Base-by-base conservation (phyloP, 2,329 filamentous ascomycete genomes). In the Botryotinia globosa region DNA sequence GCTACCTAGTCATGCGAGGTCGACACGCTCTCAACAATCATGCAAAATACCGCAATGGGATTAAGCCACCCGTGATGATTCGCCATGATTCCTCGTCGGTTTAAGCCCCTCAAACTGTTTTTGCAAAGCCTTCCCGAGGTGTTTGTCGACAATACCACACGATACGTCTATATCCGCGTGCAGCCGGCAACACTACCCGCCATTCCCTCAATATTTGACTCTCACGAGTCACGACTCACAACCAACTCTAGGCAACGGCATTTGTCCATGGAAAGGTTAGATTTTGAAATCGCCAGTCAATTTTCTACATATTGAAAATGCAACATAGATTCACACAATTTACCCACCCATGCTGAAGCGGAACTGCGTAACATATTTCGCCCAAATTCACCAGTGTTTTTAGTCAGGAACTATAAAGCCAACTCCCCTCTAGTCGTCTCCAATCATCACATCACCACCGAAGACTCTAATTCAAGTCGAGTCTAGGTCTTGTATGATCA, bases 301-400 rank as follows among this genome's bases (percentile, higher is more conserved):
- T 29, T 5, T 29, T 62, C 37, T 42, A 62, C 25, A 62, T 18
- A 8, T 44, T 25, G 42, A 63, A 34, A 45, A 45, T 32, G 39
- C 42, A 8, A 48, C 22, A n/a, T 65, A 32, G 63, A n/a, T 51
- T 66, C 25, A 39, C 32, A 20, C 7, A 56, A 18, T 18, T 18
- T 56, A 56, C 25, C 37, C 22, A n/a, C 25, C 22, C 62, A 66
- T 66, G 45, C 34, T 34, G 18, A 14, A 25, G n/a, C 37, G 58
- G 34, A 25, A 48, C 69, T 71, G 69, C n/a, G 44, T 37, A 45
- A 70, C 56, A 70, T 70, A 25, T 39, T 29, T 70, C 25, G 29
- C 68, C 51, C 54, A 70, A 70, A 64, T 29, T 39, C 22, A 29
- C 51, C 54, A 69, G 37, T 45, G 8, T 51, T 29, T 51, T 51